These are phyloP conservation scores for Lippia alba DNA, from an alignment of 305 asterid genomes.

Conservation along the genomic window DNA sequence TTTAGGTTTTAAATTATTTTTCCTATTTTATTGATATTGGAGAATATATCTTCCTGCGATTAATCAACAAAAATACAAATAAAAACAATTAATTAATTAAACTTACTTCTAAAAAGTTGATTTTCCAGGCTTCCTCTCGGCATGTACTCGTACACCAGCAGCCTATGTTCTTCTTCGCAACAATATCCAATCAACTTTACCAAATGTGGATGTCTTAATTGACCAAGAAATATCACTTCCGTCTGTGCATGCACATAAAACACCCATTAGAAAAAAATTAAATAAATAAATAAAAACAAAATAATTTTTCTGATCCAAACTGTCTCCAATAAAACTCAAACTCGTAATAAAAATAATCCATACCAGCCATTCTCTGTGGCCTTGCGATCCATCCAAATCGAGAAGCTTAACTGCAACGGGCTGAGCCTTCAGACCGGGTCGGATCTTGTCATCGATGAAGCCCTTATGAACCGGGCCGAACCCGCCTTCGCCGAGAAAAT, in stretches of 20 bases:
- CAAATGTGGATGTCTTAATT: slow-evolving; percentile 81
- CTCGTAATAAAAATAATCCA: too few species aligned
- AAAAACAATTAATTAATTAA: not conserved
- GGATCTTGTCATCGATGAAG: slow-evolving; percentile 76
- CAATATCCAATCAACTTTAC: slow-evolving; percentile 94
- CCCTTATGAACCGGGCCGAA: slow-evolving; percentile 98
- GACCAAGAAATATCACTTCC: slow-evolving; percentile 85
- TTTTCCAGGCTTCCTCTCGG: slow-evolving; percentile 96
- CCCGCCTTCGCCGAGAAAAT: slow-evolving; percentile 90
- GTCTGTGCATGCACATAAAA: slow-evolving; percentile 50
- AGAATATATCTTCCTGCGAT: too few species aligned
- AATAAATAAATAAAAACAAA: not conserved
- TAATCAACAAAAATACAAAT: too few species aligned
- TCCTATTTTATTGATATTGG: not conserved
- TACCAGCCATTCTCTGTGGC: slow-evolving; percentile 97
- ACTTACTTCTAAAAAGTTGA: slow-evolving; percentile 88
- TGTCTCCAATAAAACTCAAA: too few species aligned
- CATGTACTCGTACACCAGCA: slow-evolving; percentile 89
- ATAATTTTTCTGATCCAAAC: too few species aligned
- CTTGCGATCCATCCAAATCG: slow-evolving; percentile 87
- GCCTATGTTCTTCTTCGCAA: slow-evolving; percentile 90
- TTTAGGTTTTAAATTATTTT: slow-evolving; percentile 2
- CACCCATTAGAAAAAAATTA: not conserved
- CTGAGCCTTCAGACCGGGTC: slow-evolving; percentile 88
- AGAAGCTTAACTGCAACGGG: slow-evolving; percentile 92